These are phyloP conservation scores for Starmerella powellii DNA, from an alignment of 805 yeast species.

Conservation along the genomic window DNA sequence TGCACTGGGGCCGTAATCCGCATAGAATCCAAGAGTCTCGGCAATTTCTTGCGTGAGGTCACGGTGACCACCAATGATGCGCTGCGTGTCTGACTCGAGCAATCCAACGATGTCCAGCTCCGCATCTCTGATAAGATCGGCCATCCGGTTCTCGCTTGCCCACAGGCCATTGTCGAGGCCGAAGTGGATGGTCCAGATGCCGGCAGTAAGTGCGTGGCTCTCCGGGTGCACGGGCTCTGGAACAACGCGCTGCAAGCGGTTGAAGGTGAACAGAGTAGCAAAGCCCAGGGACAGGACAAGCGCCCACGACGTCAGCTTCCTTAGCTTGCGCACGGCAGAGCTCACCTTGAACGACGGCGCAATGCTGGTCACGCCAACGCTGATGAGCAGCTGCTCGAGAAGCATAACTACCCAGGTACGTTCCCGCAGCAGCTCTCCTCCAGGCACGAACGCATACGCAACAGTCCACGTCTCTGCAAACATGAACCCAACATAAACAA, in stretches of 20 bases:
- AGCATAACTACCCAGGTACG: constrained; percentile 67
- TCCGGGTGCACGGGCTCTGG: constrained; percentile 59
- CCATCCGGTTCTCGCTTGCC: constrained; percentile 89
- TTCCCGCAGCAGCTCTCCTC: constrained; percentile 78
- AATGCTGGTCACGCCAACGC: constrained; percentile 37
- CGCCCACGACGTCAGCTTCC: constrained; percentile 22
- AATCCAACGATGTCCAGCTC: constrained; percentile 86
- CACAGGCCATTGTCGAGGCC: constrained; percentile 97
- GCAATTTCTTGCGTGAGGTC: constrained; percentile 86
- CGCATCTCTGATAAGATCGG: constrained; percentile 66
- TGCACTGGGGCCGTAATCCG: constrained; percentile 96
- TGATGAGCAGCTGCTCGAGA: constrained; percentile 41
- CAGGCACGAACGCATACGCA: constrained; percentile 97
- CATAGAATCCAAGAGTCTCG: constrained; percentile 87
- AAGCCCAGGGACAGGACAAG: constrained; percentile 35
- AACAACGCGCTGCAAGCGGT: constrained; percentile 46
- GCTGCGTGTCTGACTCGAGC: constrained; percentile 85
- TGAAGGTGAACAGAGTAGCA: constrained; percentile 41
- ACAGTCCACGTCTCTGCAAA: constrained; percentile 93
- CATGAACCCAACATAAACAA: constrained; percentile 44
- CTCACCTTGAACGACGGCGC: constrained; percentile 12
- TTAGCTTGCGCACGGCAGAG: constrained; percentile 22
- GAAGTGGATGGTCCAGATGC: constrained; percentile 97
- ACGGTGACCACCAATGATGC: constrained; percentile 88
- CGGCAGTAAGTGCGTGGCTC: constrained; percentile 71